phyloP scores from a whole-genome alignment of 2,329 filamentous ascomycete genomes.

The Colletotrichum karsti region DNA sequence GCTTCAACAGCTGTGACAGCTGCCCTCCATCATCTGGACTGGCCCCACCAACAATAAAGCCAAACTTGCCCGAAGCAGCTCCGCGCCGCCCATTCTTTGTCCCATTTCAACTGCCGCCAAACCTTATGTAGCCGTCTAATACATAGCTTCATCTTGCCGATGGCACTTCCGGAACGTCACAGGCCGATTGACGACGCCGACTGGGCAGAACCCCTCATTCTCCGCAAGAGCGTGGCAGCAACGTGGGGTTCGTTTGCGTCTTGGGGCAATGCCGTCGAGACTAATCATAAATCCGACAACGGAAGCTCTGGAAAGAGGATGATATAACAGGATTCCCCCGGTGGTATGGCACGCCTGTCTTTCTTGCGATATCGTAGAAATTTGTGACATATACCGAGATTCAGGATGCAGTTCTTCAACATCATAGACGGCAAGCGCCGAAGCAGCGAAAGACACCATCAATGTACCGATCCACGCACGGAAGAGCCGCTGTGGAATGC shows the following conservation, averaged over 20 bases:
- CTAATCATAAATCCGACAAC: neutral
- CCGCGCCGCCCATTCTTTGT: neutral
- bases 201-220: constrained; percentile 7
- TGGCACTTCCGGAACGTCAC: neutral
- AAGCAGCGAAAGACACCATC: neutral
- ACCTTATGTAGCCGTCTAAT: neutral
- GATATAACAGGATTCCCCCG: neutral
- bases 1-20: neutral
- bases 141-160: neutral
- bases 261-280: neutral
- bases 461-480: constrained; percentile 39
- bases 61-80: neutral
- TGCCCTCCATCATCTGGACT: neutral
- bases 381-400: no score
- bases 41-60: neutral
- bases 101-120: constrained; percentile 18
- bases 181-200: neutral
- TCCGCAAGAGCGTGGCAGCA: constrained; percentile 12
- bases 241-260: neutral
- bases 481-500: constrained; percentile 46
- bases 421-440: constrained; percentile 19
- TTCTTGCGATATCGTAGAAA: no score
- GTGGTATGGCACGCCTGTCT: neutral
- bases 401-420: constrained; percentile 14
- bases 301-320: neutral